A percentile compares a stretch with the other conserved stretches of the same genome.
Conservation (phyloP, 495 filamentous ascomycete genomes). For the Penicillium herquei region DNA sequence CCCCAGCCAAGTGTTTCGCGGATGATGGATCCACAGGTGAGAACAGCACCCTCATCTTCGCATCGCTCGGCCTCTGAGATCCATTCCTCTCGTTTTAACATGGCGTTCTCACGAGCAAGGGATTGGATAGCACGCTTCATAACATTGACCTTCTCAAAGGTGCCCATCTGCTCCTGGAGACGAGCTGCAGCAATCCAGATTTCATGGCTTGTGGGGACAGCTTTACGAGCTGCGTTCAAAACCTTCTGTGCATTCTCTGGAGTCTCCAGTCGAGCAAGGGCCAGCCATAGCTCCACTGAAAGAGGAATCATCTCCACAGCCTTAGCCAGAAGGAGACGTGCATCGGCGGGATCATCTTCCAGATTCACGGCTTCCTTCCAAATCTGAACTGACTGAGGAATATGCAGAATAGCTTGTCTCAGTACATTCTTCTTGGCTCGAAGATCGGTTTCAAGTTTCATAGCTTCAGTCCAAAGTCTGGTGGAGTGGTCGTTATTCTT, state of each 20-base stretch:
- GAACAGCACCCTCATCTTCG: constrained; percentile 84
- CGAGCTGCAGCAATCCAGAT: constrained; percentile 95
- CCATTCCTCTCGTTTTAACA: constrained; percentile 97
- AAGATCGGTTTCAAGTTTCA: constrained; percentile 81
- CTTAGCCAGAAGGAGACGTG: constrained; percentile 81
- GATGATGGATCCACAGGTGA: constrained; percentile 86
- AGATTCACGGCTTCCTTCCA: constrained; percentile 99
- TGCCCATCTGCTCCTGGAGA: constrained; percentile 87
- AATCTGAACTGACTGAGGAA: constrained; percentile 85
- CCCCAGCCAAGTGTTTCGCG: constrained; percentile 90
- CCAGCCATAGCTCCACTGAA: constrained; percentile 92
- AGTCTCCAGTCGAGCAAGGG: constrained; percentile 82
- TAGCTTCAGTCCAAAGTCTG: constrained; percentile 88
- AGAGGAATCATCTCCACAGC: constrained; percentile 91
- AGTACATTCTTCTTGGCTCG: constrained; percentile 87
- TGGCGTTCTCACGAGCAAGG: constrained; percentile 87
- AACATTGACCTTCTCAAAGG: constrained; percentile 71
- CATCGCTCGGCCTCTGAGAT: constrained; percentile 92
- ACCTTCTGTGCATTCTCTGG: constrained; percentile 90
- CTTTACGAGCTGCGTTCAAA: constrained; percentile 91
- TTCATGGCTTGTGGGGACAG: constrained; percentile 85
- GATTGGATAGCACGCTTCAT: constrained; percentile 93
- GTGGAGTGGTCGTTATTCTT: constrained; percentile 87
- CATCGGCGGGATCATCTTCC: constrained; percentile 85
- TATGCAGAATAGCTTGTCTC: constrained; percentile 81